Base-by-base conservation (phyloP, 2,329 filamentous ascomycete genomes). In the Diplodia corticola region DNA sequence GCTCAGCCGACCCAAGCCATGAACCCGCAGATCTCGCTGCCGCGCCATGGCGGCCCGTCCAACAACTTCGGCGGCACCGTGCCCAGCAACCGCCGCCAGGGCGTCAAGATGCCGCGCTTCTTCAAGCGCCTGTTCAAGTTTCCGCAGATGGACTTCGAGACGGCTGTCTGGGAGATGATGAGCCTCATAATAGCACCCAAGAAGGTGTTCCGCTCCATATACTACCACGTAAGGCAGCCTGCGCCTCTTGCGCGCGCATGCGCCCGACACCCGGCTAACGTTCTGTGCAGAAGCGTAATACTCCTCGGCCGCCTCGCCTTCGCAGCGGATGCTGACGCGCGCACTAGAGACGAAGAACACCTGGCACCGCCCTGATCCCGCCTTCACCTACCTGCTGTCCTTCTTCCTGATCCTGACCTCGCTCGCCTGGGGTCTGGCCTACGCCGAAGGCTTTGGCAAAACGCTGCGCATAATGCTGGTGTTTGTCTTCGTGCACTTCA, bases 141-240 rank as follows among this genome's bases (percentile, higher is more conserved):
- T 73, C 87, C 88, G 12, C 88, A 89, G 71, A 90, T 90, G 88
- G 88, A 90, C 80, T 90, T 90, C 74, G 88, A 90, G 74, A 89
- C 89, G 82, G 88, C 88, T 22, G 85, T 89, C 70, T 90, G 88
- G 88, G 88, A 90, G 76, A 90, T 90, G 85, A 88, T 86, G 68
- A 86, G 84, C 71, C 80, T 90, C 63, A 81, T 90, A 69, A 86
- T 90, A 73, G 86, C 87, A 35, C 88, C 88, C 0, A 90, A 89
- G 79, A 89, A 89, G 75, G 88, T 90, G 60, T 90, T 90, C 75
- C 82, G 88, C 69, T 88, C 86, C 51, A 89, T 90, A 76, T 90
- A 89, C 76, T 89, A 90, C 73, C 87, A 90, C 78, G 87, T 88
- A 78, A 48, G 70, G 17, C 35, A 15, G 59, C 50, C 26, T 26